Base-by-base conservation (phyloP, 73 alveolate genomes). In the Paramecium sexaurelia region DNA sequence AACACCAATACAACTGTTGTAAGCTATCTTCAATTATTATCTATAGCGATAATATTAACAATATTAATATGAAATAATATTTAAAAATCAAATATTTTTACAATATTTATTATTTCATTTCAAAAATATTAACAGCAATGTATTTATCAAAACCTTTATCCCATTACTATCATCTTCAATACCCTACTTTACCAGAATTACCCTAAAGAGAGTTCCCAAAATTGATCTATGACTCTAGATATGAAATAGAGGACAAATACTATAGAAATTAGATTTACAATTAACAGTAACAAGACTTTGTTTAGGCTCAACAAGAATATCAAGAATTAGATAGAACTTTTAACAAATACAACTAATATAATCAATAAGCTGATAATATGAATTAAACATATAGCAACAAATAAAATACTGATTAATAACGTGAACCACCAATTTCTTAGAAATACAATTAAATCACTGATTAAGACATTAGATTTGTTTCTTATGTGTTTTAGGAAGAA, bases 401-500 rank as follows among this genome's bases (percentile, higher is more conserved):
- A 51, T 7, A n/a, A 51, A 51, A n/a, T 17, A 51, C 19, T 7
- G n/a, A 61, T 29, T 11, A 61, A 32, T 24, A 61, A 24, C 10
- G 26, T 10, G 83, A 26, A 32, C 83, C 83, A 3, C 27, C 83
- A 1, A 32, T 26, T 61, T 61, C 83, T 3, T 9, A 61, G 6
- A 73, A 36, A 73, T 73, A 73, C 4, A 78, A 78, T 43, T 43
- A 78, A 45, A 78, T 78, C 7, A 24, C 33, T 10, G 90, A 78
- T 78, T 11, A 13, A 9, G 90, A 78, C 17, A 41, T 78, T 11
- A 78, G 90, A 19, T 78, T 78, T 13, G 55, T 78, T 39, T 32
- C 90, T 24, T 78, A 78, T 43, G 73, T 39, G 24, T 41, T 78
- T 37, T 39, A 78, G 17, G 90, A 78, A 11, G 90, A 78, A 78